A percentile compares a stretch with the other conserved stretches of the same genome.
Conservation (phyloP, 495 filamentous ascomycete genomes). For the Xylaria longipes region DNA sequence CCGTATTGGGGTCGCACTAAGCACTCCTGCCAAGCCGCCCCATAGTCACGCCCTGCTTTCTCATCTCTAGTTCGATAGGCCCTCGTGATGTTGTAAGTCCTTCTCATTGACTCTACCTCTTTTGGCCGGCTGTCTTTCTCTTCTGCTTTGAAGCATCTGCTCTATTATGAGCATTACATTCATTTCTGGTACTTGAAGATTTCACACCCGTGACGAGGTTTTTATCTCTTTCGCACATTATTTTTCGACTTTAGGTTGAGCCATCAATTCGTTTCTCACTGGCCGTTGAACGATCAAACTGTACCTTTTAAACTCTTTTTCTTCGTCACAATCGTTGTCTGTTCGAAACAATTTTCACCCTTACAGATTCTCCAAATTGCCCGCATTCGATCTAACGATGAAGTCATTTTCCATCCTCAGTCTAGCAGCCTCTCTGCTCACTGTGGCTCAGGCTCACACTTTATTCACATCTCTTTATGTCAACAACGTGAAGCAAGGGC, state of each 20-base stretch:
- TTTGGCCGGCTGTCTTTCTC: slow-evolving; percentile 5
- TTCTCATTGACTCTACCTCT: slow-evolving; percentile 4
- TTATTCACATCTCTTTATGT: slow-evolving; percentile 63
- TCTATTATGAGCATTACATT: slow-evolving; percentile 14
- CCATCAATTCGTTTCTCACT: slow-evolving; percentile 1
- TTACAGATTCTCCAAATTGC: neutral
- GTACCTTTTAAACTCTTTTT: neutral
- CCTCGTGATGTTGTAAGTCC: neutral
- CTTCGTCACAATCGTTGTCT: too few species aligned
- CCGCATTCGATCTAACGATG: slow-evolving; percentile 18
- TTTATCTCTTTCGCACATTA: neutral
- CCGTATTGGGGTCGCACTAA: neutral
- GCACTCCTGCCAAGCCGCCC: slow-evolving; percentile 4
- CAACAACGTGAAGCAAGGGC: slow-evolving; percentile 50
- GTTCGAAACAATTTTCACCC: neutral
- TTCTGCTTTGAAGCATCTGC: slow-evolving; percentile 11
- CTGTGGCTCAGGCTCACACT: slow-evolving; percentile 55
- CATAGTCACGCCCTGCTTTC: neutral
- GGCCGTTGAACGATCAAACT: slow-evolving; percentile 10
- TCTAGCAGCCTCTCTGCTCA: slow-evolving; percentile 11
- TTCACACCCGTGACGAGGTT: neutral
- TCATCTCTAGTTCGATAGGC: neutral
- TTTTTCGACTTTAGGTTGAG: slow-evolving; percentile 16
- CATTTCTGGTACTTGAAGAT: slow-evolving; percentile 9
- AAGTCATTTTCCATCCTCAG: slow-evolving; percentile 20